Base-by-base conservation (phyloP, 345 rosid species). In the Pugionium dolabratum region DNA sequence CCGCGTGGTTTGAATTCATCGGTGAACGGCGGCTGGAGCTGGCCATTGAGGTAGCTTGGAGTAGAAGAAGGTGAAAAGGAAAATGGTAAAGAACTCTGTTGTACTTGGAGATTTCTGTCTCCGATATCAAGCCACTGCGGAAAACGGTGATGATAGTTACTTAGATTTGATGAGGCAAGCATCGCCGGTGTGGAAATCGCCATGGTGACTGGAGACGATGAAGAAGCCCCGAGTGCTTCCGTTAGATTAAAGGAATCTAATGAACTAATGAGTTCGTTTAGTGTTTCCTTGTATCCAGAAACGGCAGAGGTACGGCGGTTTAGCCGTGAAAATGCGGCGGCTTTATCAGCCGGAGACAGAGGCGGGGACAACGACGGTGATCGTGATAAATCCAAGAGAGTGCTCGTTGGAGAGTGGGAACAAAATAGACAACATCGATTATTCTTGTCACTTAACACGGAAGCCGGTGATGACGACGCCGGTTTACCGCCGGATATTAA, bases 341-440 rank as follows among this genome's bases (percentile, higher is more conserved):
- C 62, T 32, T 61, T 67, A 6, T 77, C 80, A 18, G 77, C 78
- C 0, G 97, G 97, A 9, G 98, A 89, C 26, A 87, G 26, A 18
- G 97, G 93, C 50, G 91, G 88, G 4, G 95, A 85, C 0, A 78
- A 59, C 7, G 90, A 81, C 27, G 84, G 88, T 4, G 86, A 84
- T 28, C 83, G 62, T 35, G 76, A 73, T 11, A 73, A 67, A 73
- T 66, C 85, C 66, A 87, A 46, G 2, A 93, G 69, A 61, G 97
- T 93, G 34, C 96, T 90, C 1, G 90, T 90, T 0, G 96, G 98
- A 33, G 98, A 90, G 2, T 85, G 79, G 42, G 73, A 85, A 46
- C 96, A 82, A 45, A 75, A 74, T 67, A 81, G 26, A 78, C 98
- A 89, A 62, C 92, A 85, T 1, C 54, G 66, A 31, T 9, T 72